These are phyloP conservation scores for Kurtzmaniella cleridarum DNA, from an alignment of 805 yeast genomes.

Conservation along the genomic window DNA sequence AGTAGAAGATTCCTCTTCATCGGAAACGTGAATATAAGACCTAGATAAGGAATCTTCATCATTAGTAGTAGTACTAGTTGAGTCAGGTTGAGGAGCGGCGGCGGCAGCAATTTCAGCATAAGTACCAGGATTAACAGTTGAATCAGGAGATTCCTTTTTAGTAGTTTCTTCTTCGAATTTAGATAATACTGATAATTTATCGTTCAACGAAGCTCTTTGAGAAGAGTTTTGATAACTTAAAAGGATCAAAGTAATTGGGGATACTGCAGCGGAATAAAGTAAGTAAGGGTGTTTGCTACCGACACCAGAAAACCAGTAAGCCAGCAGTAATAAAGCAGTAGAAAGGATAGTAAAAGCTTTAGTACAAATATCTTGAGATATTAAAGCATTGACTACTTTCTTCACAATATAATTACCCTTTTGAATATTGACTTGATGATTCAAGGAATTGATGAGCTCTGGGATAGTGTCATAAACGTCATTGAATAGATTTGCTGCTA, in stretches of 20 bases:
- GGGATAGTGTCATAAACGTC: constrained; percentile 31
- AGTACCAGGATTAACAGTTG: background rate
- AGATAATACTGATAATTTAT: background rate
- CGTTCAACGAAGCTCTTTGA: too few species aligned
- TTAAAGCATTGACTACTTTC: constrained; percentile 9
- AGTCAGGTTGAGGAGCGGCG: background rate
- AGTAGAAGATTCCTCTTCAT: constrained; percentile 24
- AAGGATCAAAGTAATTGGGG: constrained; percentile 35
- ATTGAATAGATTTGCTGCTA: constrained; percentile 47
- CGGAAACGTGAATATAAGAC: constrained; percentile 40
- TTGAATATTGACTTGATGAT: constrained; percentile 12
- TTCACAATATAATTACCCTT: constrained; percentile 12
- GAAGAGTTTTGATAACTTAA: too few species aligned
- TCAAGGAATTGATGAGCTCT: constrained; percentile 21
- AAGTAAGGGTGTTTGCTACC: constrained; percentile 68
- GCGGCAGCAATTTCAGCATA: background rate
- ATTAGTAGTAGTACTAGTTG: constrained; percentile 3
- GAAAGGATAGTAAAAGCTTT: constrained; percentile 43
- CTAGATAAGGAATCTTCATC: constrained; percentile 27
- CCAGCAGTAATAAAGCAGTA: constrained; percentile 45
- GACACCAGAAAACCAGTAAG: constrained; percentile 52
- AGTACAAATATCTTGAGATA: constrained; percentile 17
- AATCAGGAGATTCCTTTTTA: background rate
- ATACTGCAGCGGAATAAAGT: constrained; percentile 57
- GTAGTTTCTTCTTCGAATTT: background rate